phyloP scores from a whole-genome alignment of 2,329 filamentous ascomycete species.

The Colletotrichum tropicale region DNA sequence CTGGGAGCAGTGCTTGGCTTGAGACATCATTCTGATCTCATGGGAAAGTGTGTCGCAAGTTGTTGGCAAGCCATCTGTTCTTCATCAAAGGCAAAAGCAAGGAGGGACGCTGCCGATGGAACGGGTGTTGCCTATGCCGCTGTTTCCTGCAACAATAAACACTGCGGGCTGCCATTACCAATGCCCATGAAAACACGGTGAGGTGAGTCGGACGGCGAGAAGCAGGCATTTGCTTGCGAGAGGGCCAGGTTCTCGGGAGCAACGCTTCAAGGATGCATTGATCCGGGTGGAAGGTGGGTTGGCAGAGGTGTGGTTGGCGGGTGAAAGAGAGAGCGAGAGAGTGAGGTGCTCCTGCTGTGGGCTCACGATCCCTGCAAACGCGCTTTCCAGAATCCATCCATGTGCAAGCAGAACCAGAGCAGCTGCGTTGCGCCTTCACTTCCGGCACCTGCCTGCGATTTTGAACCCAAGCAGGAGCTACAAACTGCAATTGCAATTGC shows the following conservation, averaged over 20 bases:
- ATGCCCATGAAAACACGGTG: background rate
- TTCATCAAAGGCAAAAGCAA: background rate
- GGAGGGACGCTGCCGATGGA: conserved; percentile 3
- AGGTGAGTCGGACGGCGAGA: background rate
- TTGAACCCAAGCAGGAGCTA: background rate
- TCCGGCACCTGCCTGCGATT: background rate
- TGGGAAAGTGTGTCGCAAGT: background rate
- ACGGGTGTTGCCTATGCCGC: background rate
- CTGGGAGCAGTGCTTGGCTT: background rate
- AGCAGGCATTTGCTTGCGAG: conserved; percentile 7
- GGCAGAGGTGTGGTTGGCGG: background rate
- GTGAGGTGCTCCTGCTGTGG: background rate
- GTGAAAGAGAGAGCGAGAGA: background rate
- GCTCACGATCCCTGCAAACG: background rate
- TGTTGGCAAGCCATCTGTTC: background rate
- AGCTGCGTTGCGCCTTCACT: background rate
- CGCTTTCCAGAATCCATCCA: background rate
- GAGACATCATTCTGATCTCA: conserved; percentile 15
- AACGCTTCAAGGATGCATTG: background rate
- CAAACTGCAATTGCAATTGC: background rate
- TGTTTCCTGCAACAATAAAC: conserved; percentile 8
- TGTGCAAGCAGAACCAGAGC: background rate
- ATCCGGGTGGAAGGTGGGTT: background rate
- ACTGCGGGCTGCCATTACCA: background rate
- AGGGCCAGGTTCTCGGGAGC: background rate